Percentiles rank a stretch among this genome's conserved stretches.
Conservation (phyloP, 2,329 filamentous ascomycete species). For the Metarhizium guizhouense region DNA sequence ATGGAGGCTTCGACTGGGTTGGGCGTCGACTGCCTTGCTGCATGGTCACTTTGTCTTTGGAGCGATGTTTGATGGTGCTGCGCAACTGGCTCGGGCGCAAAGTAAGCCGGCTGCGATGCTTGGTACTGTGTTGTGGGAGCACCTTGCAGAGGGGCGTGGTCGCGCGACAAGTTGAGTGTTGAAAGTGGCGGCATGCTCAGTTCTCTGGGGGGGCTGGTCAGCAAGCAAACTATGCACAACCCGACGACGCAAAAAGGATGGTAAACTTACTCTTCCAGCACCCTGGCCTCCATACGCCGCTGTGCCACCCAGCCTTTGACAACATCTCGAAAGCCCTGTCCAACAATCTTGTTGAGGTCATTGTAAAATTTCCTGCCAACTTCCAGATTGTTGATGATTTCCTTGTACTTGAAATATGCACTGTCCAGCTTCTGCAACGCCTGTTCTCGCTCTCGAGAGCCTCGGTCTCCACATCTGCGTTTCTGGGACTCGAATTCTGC, state of each 20-base stretch:
- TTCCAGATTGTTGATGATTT: slow-evolving; percentile 86
- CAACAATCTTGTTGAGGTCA: slow-evolving; percentile 80
- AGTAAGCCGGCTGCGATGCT: slow-evolving; percentile 10
- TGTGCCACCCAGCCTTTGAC: slow-evolving; percentile 73
- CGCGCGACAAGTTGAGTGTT: slow-evolving; percentile 29
- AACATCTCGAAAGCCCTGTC: slow-evolving; percentile 64
- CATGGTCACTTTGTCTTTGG: slow-evolving; percentile 13
- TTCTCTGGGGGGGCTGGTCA: slow-evolving; percentile 27
- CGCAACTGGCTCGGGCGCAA: slow-evolving; percentile 2
- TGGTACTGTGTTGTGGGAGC: slow-evolving; percentile 6
- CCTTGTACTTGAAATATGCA: slow-evolving; percentile 92
- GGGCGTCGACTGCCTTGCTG: slow-evolving; percentile 18
- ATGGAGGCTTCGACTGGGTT: slow-evolving; percentile 39
- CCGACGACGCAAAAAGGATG: neutral
- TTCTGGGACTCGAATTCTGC: slow-evolving; percentile 66
- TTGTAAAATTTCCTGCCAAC: slow-evolving; percentile 95
- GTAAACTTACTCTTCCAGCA: slow-evolving; percentile 59
- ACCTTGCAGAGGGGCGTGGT: slow-evolving; percentile 11
- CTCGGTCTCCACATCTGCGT: slow-evolving; percentile 52
- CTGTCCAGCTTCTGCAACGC: slow-evolving; percentile 83
- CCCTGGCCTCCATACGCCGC: slow-evolving; percentile 69
- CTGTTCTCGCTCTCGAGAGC: slow-evolving; percentile 67
- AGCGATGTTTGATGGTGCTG: slow-evolving; percentile 14
- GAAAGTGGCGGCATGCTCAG: slow-evolving; percentile 42
- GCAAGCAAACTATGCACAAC: neutral